Evolutionary conservation across 2,329 filamentous ascomycete species (phyloP).

Genomic region (Pestalotiopsis sp.): DNA sequence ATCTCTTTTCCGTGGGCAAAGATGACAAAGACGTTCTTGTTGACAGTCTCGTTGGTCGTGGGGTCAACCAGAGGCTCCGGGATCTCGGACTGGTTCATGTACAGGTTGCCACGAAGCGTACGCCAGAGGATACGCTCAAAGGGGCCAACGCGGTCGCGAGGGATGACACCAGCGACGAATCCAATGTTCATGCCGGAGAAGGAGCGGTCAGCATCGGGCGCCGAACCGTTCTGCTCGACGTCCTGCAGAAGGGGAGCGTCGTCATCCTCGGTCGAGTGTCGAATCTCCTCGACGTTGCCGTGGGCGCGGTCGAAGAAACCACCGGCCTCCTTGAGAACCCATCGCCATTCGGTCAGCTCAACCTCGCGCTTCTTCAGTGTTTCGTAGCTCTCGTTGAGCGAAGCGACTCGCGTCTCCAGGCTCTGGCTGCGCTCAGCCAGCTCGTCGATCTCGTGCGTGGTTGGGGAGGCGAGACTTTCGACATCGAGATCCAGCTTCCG

Average conservation of each 20-base stretch:
- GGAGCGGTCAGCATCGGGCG: slow-evolving; percentile 74
- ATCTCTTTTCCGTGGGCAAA: slow-evolving; percentile 99
- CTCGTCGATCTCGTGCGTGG: slow-evolving; percentile 94
- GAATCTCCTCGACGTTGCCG: slow-evolving; percentile 95
- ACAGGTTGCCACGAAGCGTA: slow-evolving; percentile 93
- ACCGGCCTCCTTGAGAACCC: slow-evolving; percentile 93
- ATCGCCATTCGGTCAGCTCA: slow-evolving; percentile 96
- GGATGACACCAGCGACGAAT: slow-evolving; percentile 95
- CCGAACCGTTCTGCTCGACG: slow-evolving; percentile 77
- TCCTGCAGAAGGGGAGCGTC: slow-evolving; percentile 93
- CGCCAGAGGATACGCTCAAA: slow-evolving; percentile 98
- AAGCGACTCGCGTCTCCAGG: slow-evolving; percentile 87
- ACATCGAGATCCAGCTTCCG: slow-evolving; percentile 90
- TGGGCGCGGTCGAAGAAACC: slow-evolving; percentile 97
- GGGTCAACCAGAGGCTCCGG: slow-evolving; percentile 91
- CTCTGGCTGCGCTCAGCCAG: slow-evolving; percentile 89
- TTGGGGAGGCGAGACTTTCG: slow-evolving; percentile 82
- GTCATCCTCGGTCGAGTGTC: slow-evolving; percentile 85
- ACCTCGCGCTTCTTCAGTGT: slow-evolving; percentile 97
- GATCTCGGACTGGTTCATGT: slow-evolving; percentile 99
- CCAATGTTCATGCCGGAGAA: slow-evolving; percentile 99
- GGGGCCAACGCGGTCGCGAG: slow-evolving; percentile 86
- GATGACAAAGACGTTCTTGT: slow-evolving; percentile 99
- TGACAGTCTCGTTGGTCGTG: slow-evolving; percentile 84
- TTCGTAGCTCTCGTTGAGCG: slow-evolving; percentile 97